Conservation (phyloP, 768 basidiomycete species). For the Suillus discolor region DNA sequence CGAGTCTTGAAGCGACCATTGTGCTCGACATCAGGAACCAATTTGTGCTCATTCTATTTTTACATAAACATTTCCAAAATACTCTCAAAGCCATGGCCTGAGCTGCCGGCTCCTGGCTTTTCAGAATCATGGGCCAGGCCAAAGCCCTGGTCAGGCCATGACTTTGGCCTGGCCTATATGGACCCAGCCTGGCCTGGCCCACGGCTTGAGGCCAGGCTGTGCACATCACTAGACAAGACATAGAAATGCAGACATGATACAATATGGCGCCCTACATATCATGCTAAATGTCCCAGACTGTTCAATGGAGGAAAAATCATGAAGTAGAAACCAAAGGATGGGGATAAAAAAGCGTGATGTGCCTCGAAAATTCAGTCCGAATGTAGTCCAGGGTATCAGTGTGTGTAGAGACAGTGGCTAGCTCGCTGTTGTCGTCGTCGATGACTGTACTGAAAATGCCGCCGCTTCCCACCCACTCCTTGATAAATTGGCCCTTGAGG, state of each 20-base stretch:
- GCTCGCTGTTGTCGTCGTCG: neutral
- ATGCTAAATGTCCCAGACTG: neutral
- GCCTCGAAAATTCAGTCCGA: constrained; percentile 8
- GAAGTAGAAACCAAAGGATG: constrained; percentile 9
- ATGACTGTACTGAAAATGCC: neutral
- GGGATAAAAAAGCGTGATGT: constrained; percentile 7
- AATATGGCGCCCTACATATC: neutral
- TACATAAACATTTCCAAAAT: no score
- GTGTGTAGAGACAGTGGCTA: neutral
- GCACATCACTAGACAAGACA: no score
- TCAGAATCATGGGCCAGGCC: no score
- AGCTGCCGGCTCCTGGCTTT: no score
- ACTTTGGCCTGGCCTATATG: no score
- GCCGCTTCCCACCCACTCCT: neutral
- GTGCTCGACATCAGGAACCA: no score
- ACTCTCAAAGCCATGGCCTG: no score
- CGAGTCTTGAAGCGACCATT: no score
- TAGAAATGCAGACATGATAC: neutral
- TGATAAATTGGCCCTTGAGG: neutral
- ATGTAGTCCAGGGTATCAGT: neutral
- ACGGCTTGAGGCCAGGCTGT: no score
- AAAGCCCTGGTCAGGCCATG: no score
- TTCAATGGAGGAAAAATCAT: neutral
- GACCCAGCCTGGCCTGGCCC: no score
- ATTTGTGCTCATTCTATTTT: no score